Evolutionary conservation across 192 early-diverging fungal genomes (phyloP).

Genomic region (Glomus cerebriforme): DNA sequence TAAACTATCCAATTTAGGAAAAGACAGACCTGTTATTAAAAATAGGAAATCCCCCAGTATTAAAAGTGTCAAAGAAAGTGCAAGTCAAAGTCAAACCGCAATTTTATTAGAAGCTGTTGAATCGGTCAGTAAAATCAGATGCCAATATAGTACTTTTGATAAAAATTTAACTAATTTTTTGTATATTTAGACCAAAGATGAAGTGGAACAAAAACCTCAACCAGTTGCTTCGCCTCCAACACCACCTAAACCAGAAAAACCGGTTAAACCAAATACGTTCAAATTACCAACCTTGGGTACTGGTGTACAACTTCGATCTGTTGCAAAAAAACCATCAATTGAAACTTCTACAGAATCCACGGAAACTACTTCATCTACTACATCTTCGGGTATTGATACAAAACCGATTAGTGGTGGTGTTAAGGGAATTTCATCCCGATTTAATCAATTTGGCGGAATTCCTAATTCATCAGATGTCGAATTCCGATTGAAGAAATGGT

Average conservation of each 20-base stretch:
- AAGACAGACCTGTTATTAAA: slow-evolving; percentile 3
- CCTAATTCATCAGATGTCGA: slow-evolving; percentile 35
- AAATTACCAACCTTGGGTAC: slow-evolving; percentile 41
- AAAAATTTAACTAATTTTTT: neutral
- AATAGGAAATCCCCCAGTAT: neutral
- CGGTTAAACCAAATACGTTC: slow-evolving; percentile 42
- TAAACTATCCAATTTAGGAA: slow-evolving; percentile 11
- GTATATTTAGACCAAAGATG: slow-evolving; percentile 2
- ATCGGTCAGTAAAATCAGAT: neutral
- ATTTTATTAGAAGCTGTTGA: slow-evolving; percentile 6
- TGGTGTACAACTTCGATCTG: slow-evolving; percentile 31
- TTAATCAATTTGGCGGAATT: slow-evolving; percentile 45
- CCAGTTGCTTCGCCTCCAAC: neutral
- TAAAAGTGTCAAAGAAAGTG: neutral
- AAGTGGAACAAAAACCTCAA: slow-evolving; percentile 18
- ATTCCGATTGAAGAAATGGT: slow-evolving; percentile 41
- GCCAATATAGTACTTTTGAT: neutral
- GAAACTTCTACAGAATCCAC: slow-evolving; percentile 5
- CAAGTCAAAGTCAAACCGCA: neutral
- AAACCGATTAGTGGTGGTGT: slow-evolving; percentile 40
- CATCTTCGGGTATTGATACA: neutral
- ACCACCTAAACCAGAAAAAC: slow-evolving; percentile 36
- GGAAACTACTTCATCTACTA: slow-evolving; percentile 11
- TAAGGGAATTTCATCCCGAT: slow-evolving; percentile 39
- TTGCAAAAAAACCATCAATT: slow-evolving; percentile 14